Percentiles rank a stretch among this genome's conserved stretches.
Conservation (phyloP, 2,329 filamentous ascomycete species). For the Aspergillus thermomutatus region DNA sequence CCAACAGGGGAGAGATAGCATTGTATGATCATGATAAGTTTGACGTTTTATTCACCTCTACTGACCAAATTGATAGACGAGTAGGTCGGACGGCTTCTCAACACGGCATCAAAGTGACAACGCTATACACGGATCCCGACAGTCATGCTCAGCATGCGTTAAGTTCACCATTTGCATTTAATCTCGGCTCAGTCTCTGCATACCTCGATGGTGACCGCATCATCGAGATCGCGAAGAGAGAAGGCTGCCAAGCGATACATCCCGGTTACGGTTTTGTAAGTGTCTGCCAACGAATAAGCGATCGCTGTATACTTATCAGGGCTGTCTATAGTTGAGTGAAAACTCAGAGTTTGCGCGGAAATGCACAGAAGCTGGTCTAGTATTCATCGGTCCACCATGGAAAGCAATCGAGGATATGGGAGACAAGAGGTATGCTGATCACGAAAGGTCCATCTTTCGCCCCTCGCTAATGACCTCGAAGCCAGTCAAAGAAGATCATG, state of each 20-base stretch:
- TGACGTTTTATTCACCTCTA: conserved; percentile 10
- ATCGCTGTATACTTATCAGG: conserved; percentile 2
- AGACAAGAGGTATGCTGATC: conserved; percentile 68
- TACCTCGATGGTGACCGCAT: conserved; percentile 95
- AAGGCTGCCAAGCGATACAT: conserved; percentile 87
- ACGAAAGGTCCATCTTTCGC: background rate
- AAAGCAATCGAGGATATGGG: conserved; percentile 80
- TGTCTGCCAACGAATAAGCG: conserved; percentile 1
- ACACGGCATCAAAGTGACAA: conserved; percentile 89
- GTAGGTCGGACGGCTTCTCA: conserved; percentile 84
- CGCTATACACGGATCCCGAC: conserved; percentile 92
- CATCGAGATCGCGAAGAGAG: conserved; percentile 78
- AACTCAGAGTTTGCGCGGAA: conserved; percentile 86
- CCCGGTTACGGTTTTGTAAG: conserved; percentile 84
- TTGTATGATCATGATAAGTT: conserved; percentile 46
- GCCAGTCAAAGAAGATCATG: conserved; percentile 93
- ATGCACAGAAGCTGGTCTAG: conserved; percentile 83
- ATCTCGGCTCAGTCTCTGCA: conserved; percentile 75
- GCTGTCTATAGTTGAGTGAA: conserved; percentile 63
- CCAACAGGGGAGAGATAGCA: conserved; percentile 95
- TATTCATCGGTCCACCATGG: conserved; percentile 88
- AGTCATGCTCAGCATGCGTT: conserved; percentile 82
- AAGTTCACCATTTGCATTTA: conserved; percentile 77
- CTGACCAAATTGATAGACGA: conserved; percentile 46
- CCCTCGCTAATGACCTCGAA: conserved; percentile 22